These are phyloP conservation scores for Pythium dissotocum DNA, from an alignment of 352 stramenopile genomes.

Conservation along the genomic window DNA sequence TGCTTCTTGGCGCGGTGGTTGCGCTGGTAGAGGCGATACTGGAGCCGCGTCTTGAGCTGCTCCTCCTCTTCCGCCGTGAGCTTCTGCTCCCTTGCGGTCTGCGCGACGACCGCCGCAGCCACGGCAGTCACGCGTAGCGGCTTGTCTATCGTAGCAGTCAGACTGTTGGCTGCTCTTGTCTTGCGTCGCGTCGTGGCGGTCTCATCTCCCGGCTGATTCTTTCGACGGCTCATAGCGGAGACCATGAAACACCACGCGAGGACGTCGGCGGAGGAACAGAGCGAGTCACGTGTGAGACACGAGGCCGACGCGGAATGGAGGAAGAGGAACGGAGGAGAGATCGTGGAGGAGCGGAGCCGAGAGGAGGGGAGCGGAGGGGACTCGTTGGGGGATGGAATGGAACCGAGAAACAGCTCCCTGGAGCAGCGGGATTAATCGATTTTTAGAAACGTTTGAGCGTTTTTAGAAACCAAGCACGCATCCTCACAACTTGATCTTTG, in stretches of 20 bases:
- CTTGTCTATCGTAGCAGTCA: neutral
- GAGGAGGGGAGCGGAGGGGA: neutral
- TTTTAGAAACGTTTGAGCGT: no score
- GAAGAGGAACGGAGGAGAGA: neutral
- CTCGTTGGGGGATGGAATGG: no score
- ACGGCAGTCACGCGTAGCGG: constrained; percentile 12
- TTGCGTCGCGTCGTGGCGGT: neutral
- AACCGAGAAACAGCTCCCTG: no score
- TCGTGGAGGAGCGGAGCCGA: neutral
- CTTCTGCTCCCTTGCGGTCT: neutral
- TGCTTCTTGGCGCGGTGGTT: constrained; percentile 25
- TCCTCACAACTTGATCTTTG: no score
- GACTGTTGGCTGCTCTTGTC: neutral
- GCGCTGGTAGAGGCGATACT: constrained; percentile 26
- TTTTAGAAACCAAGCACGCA: no score
- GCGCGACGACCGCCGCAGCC: constrained; percentile 10
- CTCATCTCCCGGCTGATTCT: neutral
- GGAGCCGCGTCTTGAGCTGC: constrained; percentile 19
- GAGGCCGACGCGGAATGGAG: neutral
- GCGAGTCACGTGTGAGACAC: neutral
- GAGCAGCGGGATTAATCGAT: no score
- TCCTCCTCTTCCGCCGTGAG: constrained; percentile 9
- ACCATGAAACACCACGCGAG: neutral
- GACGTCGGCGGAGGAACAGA: neutral
- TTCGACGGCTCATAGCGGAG: neutral